These are phyloP conservation scores for Sugiyamaella smithiae DNA, from an alignment of 805 yeast species.

Conservation along the genomic window DNA sequence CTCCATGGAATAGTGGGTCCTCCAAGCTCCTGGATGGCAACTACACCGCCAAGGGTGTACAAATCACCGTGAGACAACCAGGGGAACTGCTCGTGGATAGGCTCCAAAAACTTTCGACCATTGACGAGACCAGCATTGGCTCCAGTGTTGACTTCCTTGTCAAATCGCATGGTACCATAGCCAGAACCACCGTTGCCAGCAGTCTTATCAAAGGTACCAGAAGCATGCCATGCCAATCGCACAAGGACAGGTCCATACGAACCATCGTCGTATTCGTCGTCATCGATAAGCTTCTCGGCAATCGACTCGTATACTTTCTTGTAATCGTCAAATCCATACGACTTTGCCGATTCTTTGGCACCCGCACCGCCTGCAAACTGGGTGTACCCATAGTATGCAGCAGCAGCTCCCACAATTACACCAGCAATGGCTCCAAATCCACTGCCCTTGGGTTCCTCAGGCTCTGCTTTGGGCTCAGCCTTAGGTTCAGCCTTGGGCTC, in stretches of 20 bases:
- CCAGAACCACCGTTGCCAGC: conserved; percentile 52
- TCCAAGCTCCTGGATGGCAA: conserved; percentile 72
- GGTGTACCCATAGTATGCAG: conserved; percentile 33
- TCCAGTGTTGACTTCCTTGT: conserved; percentile 50
- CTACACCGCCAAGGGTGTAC: conserved; percentile 76
- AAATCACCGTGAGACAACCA: conserved; percentile 80
- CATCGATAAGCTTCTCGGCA: conserved; percentile 53
- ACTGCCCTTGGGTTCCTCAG: conserved; percentile 7
- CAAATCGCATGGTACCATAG: conserved; percentile 63
- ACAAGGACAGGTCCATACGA: conserved; percentile 73
- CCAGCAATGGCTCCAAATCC: conserved; percentile 16
- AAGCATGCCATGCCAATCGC: conserved; percentile 82
- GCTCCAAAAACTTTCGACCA: conserved; percentile 55
- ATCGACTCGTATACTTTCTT: conserved; percentile 75
- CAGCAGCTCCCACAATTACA: conserved; percentile 29
- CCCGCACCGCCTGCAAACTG: conserved; percentile 34
- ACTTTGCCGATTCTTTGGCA: conserved; percentile 30
- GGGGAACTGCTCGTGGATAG: conserved; percentile 54
- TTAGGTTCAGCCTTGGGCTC: conserved; percentile 3
- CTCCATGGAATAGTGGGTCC: conserved; percentile 78
- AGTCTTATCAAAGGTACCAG: conserved; percentile 71
- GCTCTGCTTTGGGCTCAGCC: conserved; percentile 6
- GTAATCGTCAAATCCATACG: conserved; percentile 50
- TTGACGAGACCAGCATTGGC: conserved; percentile 64
- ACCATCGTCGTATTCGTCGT: conserved; percentile 57